phyloP scores from a whole-genome alignment of 73 alveolate genomes.

The Paramecium pentaurelia region DNA sequence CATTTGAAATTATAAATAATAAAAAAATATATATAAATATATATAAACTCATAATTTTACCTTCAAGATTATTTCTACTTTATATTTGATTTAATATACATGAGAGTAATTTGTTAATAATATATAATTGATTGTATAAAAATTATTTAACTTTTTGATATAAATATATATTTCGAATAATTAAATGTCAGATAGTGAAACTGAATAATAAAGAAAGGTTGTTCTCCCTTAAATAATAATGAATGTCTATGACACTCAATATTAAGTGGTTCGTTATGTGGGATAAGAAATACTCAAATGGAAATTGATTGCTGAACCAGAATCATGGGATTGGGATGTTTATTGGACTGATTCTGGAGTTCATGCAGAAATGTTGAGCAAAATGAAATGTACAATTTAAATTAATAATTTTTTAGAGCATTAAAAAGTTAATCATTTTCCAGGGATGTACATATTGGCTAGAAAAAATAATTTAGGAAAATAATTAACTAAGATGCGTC shows the following conservation, averaged over 20 bases:
- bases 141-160: neutral
- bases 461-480: constrained; percentile 58
- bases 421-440: constrained; percentile 68
- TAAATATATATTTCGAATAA: neutral
- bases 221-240: constrained; percentile 47
- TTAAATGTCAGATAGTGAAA: constrained; percentile 14
- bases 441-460: constrained; percentile 69
- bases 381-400: constrained; percentile 48
- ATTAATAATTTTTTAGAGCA: neutral
- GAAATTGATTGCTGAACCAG: constrained; percentile 55
- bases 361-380: constrained; percentile 54
- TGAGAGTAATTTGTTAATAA: neutral
- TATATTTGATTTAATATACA: too few relatives aligned
- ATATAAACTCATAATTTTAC: too few relatives aligned
- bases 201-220: neutral
- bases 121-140: neutral
- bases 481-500: constrained; percentile 56
- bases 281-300: constrained; percentile 56
- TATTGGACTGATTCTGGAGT: constrained; percentile 62
- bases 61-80: too few relatives aligned
- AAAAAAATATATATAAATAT: too few relatives aligned
- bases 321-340: constrained; percentile 63
- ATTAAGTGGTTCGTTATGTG: constrained; percentile 60
- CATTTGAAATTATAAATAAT: too few relatives aligned
- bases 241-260: constrained; percentile 51